Percentiles rank a stretch among this genome's conserved stretches.
phyloP scores from a whole-genome alignment of 2,329 filamentous ascomycete species.

The Aureobasidium leucospermi region DNA sequence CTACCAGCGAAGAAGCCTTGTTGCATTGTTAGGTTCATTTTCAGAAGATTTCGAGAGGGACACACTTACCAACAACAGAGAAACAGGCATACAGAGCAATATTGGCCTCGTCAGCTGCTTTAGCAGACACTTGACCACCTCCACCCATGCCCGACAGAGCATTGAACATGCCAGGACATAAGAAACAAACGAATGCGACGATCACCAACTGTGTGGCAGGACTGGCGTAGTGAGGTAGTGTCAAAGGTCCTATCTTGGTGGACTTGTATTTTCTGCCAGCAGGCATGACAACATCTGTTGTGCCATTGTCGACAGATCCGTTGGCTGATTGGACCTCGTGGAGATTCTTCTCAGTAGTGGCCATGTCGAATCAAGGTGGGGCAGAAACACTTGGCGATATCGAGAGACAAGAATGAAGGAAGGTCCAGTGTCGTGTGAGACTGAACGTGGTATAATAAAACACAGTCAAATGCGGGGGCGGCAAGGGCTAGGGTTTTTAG shows the following conservation, averaged over 20 bases:
- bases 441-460: constrained; percentile 7
- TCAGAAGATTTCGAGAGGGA: neutral
- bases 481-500: constrained; percentile 9
- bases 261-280: constrained; percentile 43
- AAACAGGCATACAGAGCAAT: constrained; percentile 68
- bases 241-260: constrained; percentile 33
- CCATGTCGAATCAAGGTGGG: constrained; percentile 8
- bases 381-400: neutral
- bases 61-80: constrained; percentile 43
- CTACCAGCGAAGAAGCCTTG: constrained; percentile 57
- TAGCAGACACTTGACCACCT: constrained; percentile 40
- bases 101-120: constrained; percentile 56
- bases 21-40: neutral
- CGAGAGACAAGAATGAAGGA: neutral
- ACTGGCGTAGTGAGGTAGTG: constrained; percentile 43
- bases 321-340: constrained; percentile 14
- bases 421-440: constrained; percentile 7
- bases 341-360: constrained; percentile 18
- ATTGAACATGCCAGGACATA: constrained; percentile 49
- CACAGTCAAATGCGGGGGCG: constrained; percentile 6
- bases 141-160: constrained; percentile 45
- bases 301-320: constrained; percentile 14
- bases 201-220: constrained; percentile 42
- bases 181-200: constrained; percentile 46
- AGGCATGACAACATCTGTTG: constrained; percentile 27